Evolutionary conservation across 1,139 yeast genomes (phyloP), one percentile per base, ranked within the genome.

Genomic region (Candida sojae): DNA sequence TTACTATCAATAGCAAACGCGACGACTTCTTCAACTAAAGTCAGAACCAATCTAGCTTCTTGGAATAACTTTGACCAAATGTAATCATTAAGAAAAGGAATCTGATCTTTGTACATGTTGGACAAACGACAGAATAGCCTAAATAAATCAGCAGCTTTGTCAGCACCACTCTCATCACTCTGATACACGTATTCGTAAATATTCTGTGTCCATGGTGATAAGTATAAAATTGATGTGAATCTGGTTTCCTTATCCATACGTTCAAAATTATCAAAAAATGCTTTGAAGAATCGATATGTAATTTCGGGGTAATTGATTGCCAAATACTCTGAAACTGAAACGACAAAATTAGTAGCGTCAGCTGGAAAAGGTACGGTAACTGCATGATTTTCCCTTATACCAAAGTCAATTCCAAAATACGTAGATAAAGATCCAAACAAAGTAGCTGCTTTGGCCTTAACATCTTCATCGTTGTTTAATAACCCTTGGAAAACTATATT

Each of bases 121-220:
- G 95, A 80, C 32, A 87, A 73, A 37, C 79, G 73, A 51, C 90
- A 82, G 51, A 88, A 77, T 48, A 80, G 80, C 42, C 93, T 73
- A 33, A 89, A 74, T 9, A 89, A 66, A 42, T 80, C 82, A 0
- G 86, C 79, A 3, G 85, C 79, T 48, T 80, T 72, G 46, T 81
- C 86, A 1, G 82, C 77, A 0, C 96, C 95, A 50, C 68, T 70
- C 35, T 75, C 76, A 30, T 79, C 82, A 56, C 76, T 80, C 39
- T 77, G 60, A 57, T 75, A 84, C 11, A 88, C 83, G 56, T 81
- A 66, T 26, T 74, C 75, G 58, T 84, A 81, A 29, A 88, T 71
- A 57, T 89, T 87, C 33, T 77, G 78, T n/a, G 88, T 75, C 96
- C 96, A 90, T 2, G 95, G 92, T 0, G 89, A 75, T 10, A 85